These are phyloP conservation scores for Tetrahymena malaccensis DNA, from an alignment of 73 alveolate species.

Conservation along the genomic window DNA sequence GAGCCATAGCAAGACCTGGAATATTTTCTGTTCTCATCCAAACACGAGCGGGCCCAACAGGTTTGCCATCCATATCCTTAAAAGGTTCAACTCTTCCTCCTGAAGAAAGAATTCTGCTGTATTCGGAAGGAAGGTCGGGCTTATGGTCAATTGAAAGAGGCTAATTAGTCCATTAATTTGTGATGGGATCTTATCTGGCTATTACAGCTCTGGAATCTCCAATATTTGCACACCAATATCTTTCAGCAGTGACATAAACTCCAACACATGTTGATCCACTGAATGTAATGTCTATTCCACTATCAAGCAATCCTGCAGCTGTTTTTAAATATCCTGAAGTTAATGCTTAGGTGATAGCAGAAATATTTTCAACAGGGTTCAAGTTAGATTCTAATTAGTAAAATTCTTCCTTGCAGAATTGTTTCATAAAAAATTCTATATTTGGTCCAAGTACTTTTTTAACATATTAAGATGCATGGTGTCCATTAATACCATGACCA, in stretches of 20 bases:
- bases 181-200: conserved; percentile 36
- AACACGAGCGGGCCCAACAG: conserved; percentile 75
- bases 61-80: conserved; percentile 76
- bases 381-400: conserved; percentile 17
- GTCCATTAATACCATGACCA: conserved; percentile 48
- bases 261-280: conserved; percentile 49
- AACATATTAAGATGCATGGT: conserved; percentile 18
- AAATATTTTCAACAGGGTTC: neutral
- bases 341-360: neutral
- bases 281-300: conserved; percentile 42
- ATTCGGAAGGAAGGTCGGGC: conserved; percentile 55
- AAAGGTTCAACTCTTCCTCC: conserved; percentile 72
- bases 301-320: conserved; percentile 18
- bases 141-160: conserved; percentile 43
- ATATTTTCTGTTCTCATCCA: conserved; percentile 69
- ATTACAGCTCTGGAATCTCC: conserved; percentile 52
- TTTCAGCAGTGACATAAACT: conserved; percentile 27
- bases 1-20: conserved; percentile 77
- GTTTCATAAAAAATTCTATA: neutral
- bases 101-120: conserved; percentile 42
- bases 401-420: neutral
- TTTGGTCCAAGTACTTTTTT: conserved; percentile 4
- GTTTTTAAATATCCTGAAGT: conserved; percentile 14
- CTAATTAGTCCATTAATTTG: conserved; percentile 11
- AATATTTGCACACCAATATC: conserved; percentile 42